These are phyloP conservation scores for Tylopilus felleus DNA, from an alignment of 768 basidiomycete genomes.

Conservation along the genomic window DNA sequence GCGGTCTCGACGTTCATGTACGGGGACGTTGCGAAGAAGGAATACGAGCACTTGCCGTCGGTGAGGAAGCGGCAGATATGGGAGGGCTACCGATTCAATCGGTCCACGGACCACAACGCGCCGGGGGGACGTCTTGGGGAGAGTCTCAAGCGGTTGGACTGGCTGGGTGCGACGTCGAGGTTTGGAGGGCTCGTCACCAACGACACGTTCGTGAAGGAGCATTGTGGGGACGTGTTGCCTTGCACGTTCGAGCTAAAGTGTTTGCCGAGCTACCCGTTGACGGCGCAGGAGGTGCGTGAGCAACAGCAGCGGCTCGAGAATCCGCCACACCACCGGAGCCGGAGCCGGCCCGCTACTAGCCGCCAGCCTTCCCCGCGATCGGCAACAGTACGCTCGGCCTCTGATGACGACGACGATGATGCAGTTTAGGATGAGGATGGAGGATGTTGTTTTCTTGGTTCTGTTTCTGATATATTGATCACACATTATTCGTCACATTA, in stretches of 20 bases:
- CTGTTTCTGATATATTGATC: slow-evolving; percentile 1
- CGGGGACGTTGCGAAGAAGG: slow-evolving; percentile 46
- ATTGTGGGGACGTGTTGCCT: slow-evolving; percentile 49
- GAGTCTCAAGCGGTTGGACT: slow-evolving; percentile 66
- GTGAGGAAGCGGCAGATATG: slow-evolving; percentile 42
- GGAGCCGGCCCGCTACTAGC: slow-evolving; percentile 18
- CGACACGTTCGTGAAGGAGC: slow-evolving; percentile 40
- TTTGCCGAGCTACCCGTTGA: slow-evolving; percentile 43
- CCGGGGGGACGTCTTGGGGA: slow-evolving; percentile 67
- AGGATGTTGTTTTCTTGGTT: not conserved
- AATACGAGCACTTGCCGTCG: slow-evolving; percentile 44
- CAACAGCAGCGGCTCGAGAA: slow-evolving; percentile 37
- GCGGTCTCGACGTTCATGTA: slow-evolving; percentile 49
- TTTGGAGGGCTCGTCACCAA: slow-evolving; percentile 60
- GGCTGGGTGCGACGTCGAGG: slow-evolving; percentile 52
- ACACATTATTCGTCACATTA: slow-evolving; percentile 30
- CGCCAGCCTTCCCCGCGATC: slow-evolving; percentile 20
- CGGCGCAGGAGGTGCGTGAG: slow-evolving; percentile 48
- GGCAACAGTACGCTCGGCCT: slow-evolving; percentile 6
- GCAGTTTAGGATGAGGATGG: not conserved
- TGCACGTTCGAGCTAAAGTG: slow-evolving; percentile 62
- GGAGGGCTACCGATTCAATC: slow-evolving; percentile 60
- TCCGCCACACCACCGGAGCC: slow-evolving; percentile 17
- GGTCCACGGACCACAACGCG: slow-evolving; percentile 57
- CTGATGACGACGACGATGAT: slow-evolving; percentile 18